Evolutionary conservation across 257 asterid species (phyloP).

Genomic region (Solanum piurae): DNA sequence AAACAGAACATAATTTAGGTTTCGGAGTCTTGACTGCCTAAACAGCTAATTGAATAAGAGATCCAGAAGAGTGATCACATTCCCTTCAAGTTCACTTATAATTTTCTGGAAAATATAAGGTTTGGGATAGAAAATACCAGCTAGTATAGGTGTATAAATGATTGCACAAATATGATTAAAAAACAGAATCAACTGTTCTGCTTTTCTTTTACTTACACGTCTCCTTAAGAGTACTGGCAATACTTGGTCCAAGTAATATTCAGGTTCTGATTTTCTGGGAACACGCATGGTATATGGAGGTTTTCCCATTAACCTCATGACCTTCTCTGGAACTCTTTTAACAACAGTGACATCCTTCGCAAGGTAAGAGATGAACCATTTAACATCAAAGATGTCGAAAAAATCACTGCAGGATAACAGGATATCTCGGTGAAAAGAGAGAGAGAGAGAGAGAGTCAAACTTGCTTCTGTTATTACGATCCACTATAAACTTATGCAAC

Average conservation of each 20-base stretch:
- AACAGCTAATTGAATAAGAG: neutral
- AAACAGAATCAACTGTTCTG: neutral
- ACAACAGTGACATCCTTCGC: slow-evolving; percentile 80
- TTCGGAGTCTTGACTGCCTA: neutral
- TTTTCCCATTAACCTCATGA: slow-evolving; percentile 93
- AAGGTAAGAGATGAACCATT: slow-evolving; percentile 93
- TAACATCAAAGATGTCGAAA: slow-evolving; percentile 73
- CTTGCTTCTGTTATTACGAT: neutral
- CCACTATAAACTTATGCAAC: neutral
- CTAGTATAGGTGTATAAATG: neutral
- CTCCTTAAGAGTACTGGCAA: slow-evolving; percentile 82
- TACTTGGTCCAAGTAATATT: slow-evolving; percentile 92
- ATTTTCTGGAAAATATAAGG: neutral
- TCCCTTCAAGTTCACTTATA: neutral
- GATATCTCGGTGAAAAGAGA: neutral
- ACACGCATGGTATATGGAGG: slow-evolving; percentile 99
- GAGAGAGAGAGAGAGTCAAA: neutral
- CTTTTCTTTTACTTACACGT: slow-evolving; percentile 50
- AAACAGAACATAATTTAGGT: neutral
- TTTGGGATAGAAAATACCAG: neutral
- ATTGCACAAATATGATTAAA: neutral
- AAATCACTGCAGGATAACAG: slow-evolving; percentile 70
- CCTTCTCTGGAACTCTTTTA: slow-evolving; percentile 89
- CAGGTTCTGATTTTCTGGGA: slow-evolving; percentile 96
- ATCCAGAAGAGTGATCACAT: neutral